These are phyloP conservation scores for Erodium moschatum DNA, from an alignment of 441 rosid genomes.

Conservation along the genomic window DNA sequence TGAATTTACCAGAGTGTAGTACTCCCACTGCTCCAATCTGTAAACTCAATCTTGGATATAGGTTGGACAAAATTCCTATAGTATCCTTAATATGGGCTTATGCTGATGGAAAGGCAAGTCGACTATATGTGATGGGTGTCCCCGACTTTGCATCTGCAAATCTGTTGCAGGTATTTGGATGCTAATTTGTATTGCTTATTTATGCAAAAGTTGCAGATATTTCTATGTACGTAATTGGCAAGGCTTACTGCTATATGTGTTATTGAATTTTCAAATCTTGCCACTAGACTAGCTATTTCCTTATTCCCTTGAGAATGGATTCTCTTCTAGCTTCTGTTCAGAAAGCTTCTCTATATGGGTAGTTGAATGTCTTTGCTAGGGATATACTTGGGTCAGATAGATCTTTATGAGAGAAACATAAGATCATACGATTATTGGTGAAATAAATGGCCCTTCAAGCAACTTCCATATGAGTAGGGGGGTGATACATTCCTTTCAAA, in stretches of 20 bases:
- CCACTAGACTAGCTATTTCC: not conserved
- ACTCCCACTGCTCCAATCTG: slow-evolving; percentile 40
- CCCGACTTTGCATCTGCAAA: slow-evolving; percentile 44
- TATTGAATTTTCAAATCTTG: not conserved
- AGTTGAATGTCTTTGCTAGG: not conserved
- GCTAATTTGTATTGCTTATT: not conserved
- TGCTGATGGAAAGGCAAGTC: slow-evolving; percentile 65
- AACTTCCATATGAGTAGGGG: slow-evolving; percentile 8
- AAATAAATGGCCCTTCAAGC: not conserved
- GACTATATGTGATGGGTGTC: slow-evolving; percentile 60
- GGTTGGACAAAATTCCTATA: slow-evolving; percentile 64
- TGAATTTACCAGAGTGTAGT: slow-evolving; percentile 34
- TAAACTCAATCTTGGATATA: slow-evolving; percentile 78
- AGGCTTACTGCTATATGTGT: not conserved
- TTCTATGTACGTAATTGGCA: not conserved
- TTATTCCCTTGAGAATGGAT: not conserved
- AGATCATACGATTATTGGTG: not conserved
- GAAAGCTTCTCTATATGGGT: not conserved
- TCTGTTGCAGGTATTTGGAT: slow-evolving; percentile 46
- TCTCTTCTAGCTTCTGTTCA: slow-evolving; percentile 5
- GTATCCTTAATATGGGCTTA: slow-evolving; percentile 58
- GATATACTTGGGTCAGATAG: not conserved
- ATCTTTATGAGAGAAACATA: not conserved
- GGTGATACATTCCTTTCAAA: not conserved
- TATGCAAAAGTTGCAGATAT: not conserved